Evolutionary conservation across 1,284 basidiomycete species (phyloP).

Genomic region (Sporisorium sorghi): DNA sequence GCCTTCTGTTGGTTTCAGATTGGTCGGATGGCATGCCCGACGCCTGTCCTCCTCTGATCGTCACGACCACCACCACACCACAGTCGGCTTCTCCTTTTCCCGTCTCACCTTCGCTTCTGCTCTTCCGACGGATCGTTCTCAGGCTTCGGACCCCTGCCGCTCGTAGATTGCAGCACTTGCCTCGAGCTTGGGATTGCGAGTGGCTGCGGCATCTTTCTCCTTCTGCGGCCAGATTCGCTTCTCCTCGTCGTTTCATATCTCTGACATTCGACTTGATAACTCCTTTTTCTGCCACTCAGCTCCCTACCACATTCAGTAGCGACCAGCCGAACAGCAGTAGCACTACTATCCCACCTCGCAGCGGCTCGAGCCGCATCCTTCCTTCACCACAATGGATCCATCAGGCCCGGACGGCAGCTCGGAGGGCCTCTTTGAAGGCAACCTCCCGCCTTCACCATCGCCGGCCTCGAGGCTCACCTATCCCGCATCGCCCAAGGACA

Average conservation of each 20-base stretch:
- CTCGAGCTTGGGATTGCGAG: not conserved
- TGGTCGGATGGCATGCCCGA: not conserved
- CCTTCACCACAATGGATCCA: conserved; percentile 29
- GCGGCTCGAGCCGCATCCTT: conserved; percentile 20
- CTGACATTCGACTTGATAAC: not conserved
- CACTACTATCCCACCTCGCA: conserved; percentile 2
- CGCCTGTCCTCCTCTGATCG: not conserved
- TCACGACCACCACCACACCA: not conserved
- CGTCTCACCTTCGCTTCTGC: not conserved
- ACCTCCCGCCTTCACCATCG: conserved; percentile 45
- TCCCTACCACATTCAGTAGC: not conserved
- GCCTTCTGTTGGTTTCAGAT: conserved; percentile 1
- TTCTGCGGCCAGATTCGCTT: not conserved
- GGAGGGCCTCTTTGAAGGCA: conserved; percentile 51
- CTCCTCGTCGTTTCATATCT: not conserved
- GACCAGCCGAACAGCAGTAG: not conserved
- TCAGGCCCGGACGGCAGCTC: conserved; percentile 42
- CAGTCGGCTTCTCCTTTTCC: not conserved
- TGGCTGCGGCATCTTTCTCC: not conserved
- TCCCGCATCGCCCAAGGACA: conserved; percentile 46
- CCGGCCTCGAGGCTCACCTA: conserved; percentile 38
- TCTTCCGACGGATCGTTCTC: not conserved
- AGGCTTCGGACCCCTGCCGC: not conserved
- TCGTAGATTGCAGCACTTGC: not conserved
- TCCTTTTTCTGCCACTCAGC: not conserved